Evolutionary conservation across 2,329 filamentous ascomycete genomes (phyloP).

Genomic region (Sporothrix inflata): DNA sequence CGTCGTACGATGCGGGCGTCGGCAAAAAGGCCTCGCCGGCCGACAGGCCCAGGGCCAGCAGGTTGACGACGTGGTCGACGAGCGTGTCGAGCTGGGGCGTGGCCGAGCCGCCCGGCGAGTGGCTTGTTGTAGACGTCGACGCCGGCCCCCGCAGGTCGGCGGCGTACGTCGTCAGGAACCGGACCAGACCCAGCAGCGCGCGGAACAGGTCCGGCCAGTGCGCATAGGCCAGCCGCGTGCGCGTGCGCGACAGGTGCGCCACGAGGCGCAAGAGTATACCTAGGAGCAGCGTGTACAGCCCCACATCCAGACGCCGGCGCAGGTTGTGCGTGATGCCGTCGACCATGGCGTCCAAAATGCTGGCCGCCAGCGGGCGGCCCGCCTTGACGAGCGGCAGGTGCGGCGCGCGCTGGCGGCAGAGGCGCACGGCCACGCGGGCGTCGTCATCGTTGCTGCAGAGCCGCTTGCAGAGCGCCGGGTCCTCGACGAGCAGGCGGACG

Average conservation of each 20-base stretch:
- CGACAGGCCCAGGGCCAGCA: slow-evolving; percentile 82
- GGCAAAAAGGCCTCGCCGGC: slow-evolving; percentile 90
- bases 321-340: slow-evolving; percentile 96
- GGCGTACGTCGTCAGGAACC: slow-evolving; percentile 87
- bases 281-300: slow-evolving; percentile 79
- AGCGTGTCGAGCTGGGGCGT: slow-evolving; percentile 72
- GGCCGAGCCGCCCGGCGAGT: slow-evolving; percentile 37
- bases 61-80: slow-evolving; percentile 76
- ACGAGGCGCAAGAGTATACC: slow-evolving; percentile 82
- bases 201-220: slow-evolving; percentile 98
- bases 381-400: slow-evolving; percentile 75
- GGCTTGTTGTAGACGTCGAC: not conserved
- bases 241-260: slow-evolving; percentile 79
- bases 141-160: slow-evolving; percentile 64
- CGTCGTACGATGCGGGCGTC: slow-evolving; percentile 84
- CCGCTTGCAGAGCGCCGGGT: slow-evolving; percentile 77
- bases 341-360: slow-evolving; percentile 82
- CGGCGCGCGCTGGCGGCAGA: slow-evolving; percentile 88
- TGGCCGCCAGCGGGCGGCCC: slow-evolving; percentile 73
- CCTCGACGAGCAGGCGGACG: slow-evolving; percentile 83
- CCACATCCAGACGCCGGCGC: slow-evolving; percentile 78
- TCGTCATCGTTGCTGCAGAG: slow-evolving; percentile 57
- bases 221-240: slow-evolving; percentile 75
- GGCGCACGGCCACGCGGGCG: slow-evolving; percentile 68
- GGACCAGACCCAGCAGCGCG: slow-evolving; percentile 81